These are phyloP conservation scores for Rhizophora apiculata DNA, from an alignment of 345 rosid species.

Conservation along the genomic window DNA sequence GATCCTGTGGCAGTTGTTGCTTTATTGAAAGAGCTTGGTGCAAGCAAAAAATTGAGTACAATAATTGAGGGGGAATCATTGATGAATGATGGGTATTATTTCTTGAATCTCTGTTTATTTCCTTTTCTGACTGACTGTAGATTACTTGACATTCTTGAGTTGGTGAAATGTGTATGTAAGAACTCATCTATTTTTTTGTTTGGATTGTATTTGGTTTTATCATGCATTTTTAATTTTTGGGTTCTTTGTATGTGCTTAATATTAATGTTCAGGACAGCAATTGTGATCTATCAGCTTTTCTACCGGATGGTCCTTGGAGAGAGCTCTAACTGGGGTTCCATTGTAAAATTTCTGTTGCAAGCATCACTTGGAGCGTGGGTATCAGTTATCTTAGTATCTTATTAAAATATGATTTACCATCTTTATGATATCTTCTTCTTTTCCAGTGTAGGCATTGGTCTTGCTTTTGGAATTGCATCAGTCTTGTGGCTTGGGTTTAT, in stretches of 20 bases:
- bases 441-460: conserved; percentile 80
- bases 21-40: conserved; percentile 90
- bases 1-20: conserved; percentile 99
- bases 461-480: conserved; percentile 87
- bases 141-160: conserved; percentile 4
- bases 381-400: conserved; percentile 21
- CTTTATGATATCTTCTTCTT: conserved; percentile 29
- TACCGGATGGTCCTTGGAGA: conserved; percentile 74
- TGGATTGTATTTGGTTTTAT: conserved; percentile 7
- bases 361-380: conserved; percentile 94
- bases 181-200: not conserved
- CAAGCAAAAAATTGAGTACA: conserved; percentile 91
- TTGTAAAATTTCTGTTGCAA: conserved; percentile 61
- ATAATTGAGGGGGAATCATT: conserved; percentile 96
- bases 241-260: conserved; percentile 17
- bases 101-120: conserved; percentile 1
- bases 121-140: conserved; percentile 1
- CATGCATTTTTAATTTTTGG: conserved; percentile 9
- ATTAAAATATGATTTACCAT: not conserved
- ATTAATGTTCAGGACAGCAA: conserved; percentile 66
- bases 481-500: conserved; percentile 91
- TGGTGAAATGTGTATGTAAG: not conserved
- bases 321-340: conserved; percentile 48
- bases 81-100: conserved; percentile 93
- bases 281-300: conserved; percentile 92